These are phyloP conservation scores for Striga asiatica DNA, from an alignment of 257 asterid genomes.

Conservation along the genomic window DNA sequence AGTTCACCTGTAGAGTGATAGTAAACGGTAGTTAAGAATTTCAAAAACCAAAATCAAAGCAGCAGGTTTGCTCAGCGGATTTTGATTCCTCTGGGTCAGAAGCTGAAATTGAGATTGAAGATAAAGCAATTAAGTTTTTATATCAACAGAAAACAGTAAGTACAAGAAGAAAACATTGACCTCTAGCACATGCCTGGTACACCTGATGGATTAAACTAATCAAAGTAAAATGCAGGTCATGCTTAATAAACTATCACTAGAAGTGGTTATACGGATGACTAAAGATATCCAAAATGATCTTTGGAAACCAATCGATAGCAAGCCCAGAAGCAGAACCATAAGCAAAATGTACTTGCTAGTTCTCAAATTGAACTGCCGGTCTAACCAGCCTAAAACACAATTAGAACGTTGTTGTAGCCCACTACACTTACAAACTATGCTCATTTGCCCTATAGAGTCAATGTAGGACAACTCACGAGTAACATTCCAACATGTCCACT, in stretches of 20 bases:
- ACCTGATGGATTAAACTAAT: not conserved
- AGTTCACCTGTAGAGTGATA: constrained; percentile 82
- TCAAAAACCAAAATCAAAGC: constrained; percentile 80
- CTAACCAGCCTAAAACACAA: too few species aligned
- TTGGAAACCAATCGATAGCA: not conserved
- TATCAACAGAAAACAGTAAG: constrained; percentile 1
- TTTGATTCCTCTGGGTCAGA: constrained; percentile 73
- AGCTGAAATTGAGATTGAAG: constrained; percentile 40
- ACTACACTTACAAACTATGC: too few species aligned
- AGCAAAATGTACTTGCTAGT: too few species aligned
- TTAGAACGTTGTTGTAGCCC: too few species aligned
- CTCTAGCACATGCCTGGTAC: not conserved
- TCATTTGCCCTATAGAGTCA: too few species aligned
- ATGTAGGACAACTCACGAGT: too few species aligned
- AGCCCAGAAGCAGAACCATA: too few species aligned
- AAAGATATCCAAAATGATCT: not conserved
- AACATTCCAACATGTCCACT: too few species aligned
- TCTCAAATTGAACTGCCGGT: too few species aligned
- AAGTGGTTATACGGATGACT: not conserved
- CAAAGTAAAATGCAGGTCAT: not conserved
- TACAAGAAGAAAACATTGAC: not conserved
- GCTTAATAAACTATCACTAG: constrained; percentile 6
- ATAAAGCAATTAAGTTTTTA: constrained; percentile 16
- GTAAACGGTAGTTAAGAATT: constrained; percentile 87
- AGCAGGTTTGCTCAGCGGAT: constrained; percentile 70